These are phyloP conservation scores for Adiantum capillusveneris DNA, from an alignment of 75 land plant species.

Conservation along the genomic window DNA sequence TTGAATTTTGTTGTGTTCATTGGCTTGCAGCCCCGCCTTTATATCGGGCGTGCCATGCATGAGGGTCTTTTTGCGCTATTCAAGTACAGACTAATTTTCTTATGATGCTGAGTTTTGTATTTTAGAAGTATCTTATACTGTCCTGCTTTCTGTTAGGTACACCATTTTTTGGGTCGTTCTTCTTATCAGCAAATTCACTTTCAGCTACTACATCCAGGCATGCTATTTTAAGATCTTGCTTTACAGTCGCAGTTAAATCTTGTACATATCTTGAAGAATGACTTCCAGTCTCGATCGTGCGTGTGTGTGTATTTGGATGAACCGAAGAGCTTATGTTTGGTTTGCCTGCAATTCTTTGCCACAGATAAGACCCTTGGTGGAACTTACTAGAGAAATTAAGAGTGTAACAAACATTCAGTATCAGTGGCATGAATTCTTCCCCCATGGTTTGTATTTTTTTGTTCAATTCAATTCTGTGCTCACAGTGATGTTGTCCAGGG, in stretches of 20 bases:
- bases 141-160: slow-evolving; percentile 42
- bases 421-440: slow-evolving; percentile 76
- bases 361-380: slow-evolving; percentile 89
- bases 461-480: too few relatives aligned
- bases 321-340: background rate
- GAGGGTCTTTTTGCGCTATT: slow-evolving; percentile 78
- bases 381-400: slow-evolving; percentile 82
- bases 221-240: background rate
- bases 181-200: slow-evolving; percentile 56
- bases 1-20: slow-evolving; percentile 7
- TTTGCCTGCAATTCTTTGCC: background rate
- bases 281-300: too few relatives aligned
- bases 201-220: slow-evolving; percentile 80
- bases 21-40: slow-evolving; percentile 67
- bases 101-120: background rate
- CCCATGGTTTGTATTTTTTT: slow-evolving; percentile 46
- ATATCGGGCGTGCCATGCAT: slow-evolving; percentile 97
- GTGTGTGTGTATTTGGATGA: too few relatives aligned
- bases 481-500: too few relatives aligned
- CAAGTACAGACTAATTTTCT: slow-evolving; percentile 40
- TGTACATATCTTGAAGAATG: too few relatives aligned
- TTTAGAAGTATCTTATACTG: background rate
- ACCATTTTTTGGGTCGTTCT: slow-evolving; percentile 76
- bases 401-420: slow-evolving; percentile 39
- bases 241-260: background rate